A percentile compares a stretch with the other conserved stretches of the same genome.
phyloP scores from a whole-genome alignment of 495 filamentous ascomycete genomes.

The Hyaloscypha finlandica region DNA sequence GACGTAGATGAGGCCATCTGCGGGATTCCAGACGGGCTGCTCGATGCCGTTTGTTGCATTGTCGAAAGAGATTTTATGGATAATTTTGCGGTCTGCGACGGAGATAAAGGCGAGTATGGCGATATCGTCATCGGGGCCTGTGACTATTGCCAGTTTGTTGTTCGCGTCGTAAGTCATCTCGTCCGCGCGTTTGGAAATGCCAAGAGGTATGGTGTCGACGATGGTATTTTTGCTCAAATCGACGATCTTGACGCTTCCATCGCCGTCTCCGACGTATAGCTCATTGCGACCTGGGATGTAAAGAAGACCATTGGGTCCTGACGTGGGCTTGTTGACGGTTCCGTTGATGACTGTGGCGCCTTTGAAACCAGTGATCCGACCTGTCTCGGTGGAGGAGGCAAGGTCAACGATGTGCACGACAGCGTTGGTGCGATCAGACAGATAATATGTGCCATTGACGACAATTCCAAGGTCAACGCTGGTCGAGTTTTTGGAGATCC shows the following conservation, averaged over 20 bases:
- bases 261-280: constrained; percentile 5
- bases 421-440: constrained; percentile 8
- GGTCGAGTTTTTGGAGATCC: background rate
- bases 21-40: constrained; percentile 2
- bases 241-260: background rate
- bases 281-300: constrained; percentile 6
- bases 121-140: background rate
- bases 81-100: background rate
- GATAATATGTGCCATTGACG: background rate
- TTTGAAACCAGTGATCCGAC: background rate
- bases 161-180: background rate
- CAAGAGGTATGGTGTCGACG: background rate
- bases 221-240: background rate
- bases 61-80: constrained; percentile 1
- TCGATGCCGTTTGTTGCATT: background rate
- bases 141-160: background rate
- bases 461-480: background rate
- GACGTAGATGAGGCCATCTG: background rate
- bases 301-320: constrained; percentile 3
- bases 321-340: background rate
- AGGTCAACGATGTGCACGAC: constrained; percentile 1
- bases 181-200: background rate
- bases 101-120: background rate
- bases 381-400: background rate
- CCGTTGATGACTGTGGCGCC: background rate